Evolutionary conservation across 2,329 filamentous ascomycete species (phyloP), one percentile per base, ranked within the genome.

Genomic region (Sporothrix luriei): DNA sequence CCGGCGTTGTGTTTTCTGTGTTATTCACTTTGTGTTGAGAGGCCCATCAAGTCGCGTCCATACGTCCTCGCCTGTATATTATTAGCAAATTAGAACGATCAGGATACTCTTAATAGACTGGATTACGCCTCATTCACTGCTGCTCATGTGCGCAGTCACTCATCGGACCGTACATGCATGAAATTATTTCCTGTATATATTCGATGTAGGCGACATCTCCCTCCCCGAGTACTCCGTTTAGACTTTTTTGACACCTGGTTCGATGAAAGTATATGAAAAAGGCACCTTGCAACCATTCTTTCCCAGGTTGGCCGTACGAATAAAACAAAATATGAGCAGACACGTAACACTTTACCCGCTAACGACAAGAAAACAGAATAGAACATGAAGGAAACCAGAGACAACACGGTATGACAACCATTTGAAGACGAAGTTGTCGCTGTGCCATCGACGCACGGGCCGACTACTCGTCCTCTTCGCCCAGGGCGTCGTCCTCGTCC

Each of bases 401-500:
- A 55, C 29, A n/a, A 57, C 3, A 19, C 16, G 16, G 29, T n/a
- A 57, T 38, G 54, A 57, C 54, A 57, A 21, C 13, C 5, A 38
- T 38, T 57, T 38, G 26, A 26, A 40, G 29, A n/a, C 21, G 38
- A 26, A 13, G 29, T 16, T 11, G 51, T 26, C 51, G 13, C 51
- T 29, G 24, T 9, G 21, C n/a, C n/a, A n/a, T n/a, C n/a, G n/a
- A n/a, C n/a, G n/a, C n/a, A n/a, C 38, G 2, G 5, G n/a, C 3
- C 38, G 26, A 6, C 46, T 69, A 74, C 10, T 79, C 77, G 54
- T 84, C 82, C 43, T 83, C 83, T 21, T 85, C 83, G 2, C 80
- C 83, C 64, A 84, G 83, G 4, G 79, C 82, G 68, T 84, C 81
- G 49, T 76, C 75, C 74, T 80, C 78, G n/a, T 76, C 74, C 3